Evolutionary conservation across 352 stramenopile genomes (phyloP), one percentile per base, ranked within the genome.

Genomic region (Pythium scleroteichum): DNA sequence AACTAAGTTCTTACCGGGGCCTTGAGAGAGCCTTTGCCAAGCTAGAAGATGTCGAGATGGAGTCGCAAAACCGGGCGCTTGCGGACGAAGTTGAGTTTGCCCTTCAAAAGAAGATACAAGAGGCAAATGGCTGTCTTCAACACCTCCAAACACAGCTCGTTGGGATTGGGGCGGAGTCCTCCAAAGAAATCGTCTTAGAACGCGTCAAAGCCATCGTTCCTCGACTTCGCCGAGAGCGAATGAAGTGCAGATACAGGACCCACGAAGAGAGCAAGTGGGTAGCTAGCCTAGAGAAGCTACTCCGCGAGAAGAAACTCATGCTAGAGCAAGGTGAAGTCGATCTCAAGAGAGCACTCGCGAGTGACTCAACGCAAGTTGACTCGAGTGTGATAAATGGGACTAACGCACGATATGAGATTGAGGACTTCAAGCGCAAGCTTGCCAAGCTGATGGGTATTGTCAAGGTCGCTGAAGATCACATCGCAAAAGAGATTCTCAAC

Each of bases 401-500:
- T 1, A 69, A 61, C 19, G 82, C 73, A 5, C 80, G 82, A 3
- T 94, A 89, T 49, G 82, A 91, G 24, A 72, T 90, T 16, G 80
- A 87, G 3, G 73, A 88, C 42, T 94, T 92, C 68, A 90, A 88
- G 54, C 70, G 75, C n/a, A 91, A 90, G 47, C 70, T 92, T 1
- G 75, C 68, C 0, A 87, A 88, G 51, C 59, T 92, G 2, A 85
- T 92, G 75, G 79, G 79, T 5, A 71, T 66, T 8, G 66, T 94
- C 14, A 84, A 79, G 35, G 75, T 62, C 19, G 76, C 79, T 7
- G 77, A 88, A 46, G 78, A 82, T 23, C 69, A 76, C 35, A 79
- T 92, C 19, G 44, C 57, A 5, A 82, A 75, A 48, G 85, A 91
- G 27, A 86, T 88, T 14, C 44, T 59, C 10, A 94, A 91, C 24